Conservation (phyloP, 345 rosid species). For the Cardamine occulta region DNA sequence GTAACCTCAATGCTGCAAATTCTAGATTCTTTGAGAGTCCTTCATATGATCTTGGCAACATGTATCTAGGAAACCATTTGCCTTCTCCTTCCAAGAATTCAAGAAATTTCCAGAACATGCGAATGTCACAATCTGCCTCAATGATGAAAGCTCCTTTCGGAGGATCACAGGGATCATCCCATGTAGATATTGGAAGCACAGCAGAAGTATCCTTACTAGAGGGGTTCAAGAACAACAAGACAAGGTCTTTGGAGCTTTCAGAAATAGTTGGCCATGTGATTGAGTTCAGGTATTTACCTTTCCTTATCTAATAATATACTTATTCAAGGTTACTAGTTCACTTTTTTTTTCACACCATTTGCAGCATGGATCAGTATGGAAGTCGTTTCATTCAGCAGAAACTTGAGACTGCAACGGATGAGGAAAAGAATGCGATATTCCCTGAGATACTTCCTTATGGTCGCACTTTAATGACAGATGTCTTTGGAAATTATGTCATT, state of each 20-base stretch:
- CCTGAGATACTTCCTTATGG: slow-evolving; percentile 85
- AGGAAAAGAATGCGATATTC: slow-evolving; percentile 79
- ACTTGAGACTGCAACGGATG: slow-evolving; percentile 75
- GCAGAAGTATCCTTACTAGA: slow-evolving; percentile 71
- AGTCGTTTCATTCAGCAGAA: slow-evolving; percentile 99
- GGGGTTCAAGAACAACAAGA: slow-evolving; percentile 85
- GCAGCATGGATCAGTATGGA: slow-evolving; percentile 95
- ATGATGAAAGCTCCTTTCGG: slow-evolving; percentile 61
- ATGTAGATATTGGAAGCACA: slow-evolving; percentile 57
- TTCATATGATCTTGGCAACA: slow-evolving; percentile 58
- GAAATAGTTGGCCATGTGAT: slow-evolving; percentile 77
- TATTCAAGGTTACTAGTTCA: slow-evolving; percentile 25
- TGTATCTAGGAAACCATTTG: slow-evolving; percentile 52
- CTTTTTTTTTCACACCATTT: slow-evolving; percentile 30
- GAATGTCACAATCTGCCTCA: slow-evolving; percentile 55
- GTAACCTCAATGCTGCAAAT: slow-evolving; percentile 56
- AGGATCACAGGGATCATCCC: slow-evolving; percentile 60
- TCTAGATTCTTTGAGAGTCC: slow-evolving; percentile 57
- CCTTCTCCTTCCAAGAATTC: slow-evolving; percentile 58
- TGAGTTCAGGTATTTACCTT: slow-evolving; percentile 75
- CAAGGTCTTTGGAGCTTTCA: slow-evolving; percentile 70
- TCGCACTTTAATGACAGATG: slow-evolving; percentile 95
- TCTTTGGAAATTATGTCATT: slow-evolving; percentile 94
- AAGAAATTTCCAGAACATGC: slow-evolving; percentile 63
- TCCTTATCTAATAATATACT: slow-evolving; percentile 21